Base-by-base conservation (phyloP, 306 rosid species). In the Oxytropis ochrocephala region DNA sequence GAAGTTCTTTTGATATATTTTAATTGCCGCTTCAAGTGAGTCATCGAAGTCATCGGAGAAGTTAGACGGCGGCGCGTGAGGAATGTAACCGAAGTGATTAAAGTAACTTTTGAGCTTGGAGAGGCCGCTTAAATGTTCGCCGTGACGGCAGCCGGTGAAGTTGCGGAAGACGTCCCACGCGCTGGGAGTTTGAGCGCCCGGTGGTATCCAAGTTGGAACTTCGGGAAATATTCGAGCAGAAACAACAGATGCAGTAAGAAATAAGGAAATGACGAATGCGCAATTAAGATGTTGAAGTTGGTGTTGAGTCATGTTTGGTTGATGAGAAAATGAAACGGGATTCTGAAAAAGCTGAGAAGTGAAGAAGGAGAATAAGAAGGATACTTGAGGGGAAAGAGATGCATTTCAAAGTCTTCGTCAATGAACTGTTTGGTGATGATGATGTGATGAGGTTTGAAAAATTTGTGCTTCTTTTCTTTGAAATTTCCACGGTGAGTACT, bases 11-110 rank as follows among this genome's bases (percentile, higher is more conserved):
- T 93, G 98, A 82, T 88, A 93, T 0, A 83, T 70, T 0, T 47
- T 70, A 2, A 92, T n/a, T 10, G 97, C 96, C 0, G 82, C 48
- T 42, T 80, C 71, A 0, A 90, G 81, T 0, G 42, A 65, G 3
- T 76, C 84, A 13, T 93, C 98, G 44, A 90, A 93, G 10, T 85
- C 85, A n/a, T 93, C 92, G 14, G 94, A 80, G 82, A 70, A 81
- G 14, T 83, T 80, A 0, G 19, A 17, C 4, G 80, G 56, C 6
- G 84, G 73, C 32, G 79, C 43, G 43, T 78, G 21, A 43, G 91
- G 80, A 14, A 93, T 80, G 83, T 93, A 93, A 2, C 98, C 98
- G 62, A 93, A 93, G 19, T 64, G 7, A 6, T 84, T 30, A 59
- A 93, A 82, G 77, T 93, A 93, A 30, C 48, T 43, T 65, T 93